Percentiles rank a stretch among this genome's conserved stretches.
Conservation (phyloP, 108 stramenopile species). For the Skeletonema marinoi region DNA sequence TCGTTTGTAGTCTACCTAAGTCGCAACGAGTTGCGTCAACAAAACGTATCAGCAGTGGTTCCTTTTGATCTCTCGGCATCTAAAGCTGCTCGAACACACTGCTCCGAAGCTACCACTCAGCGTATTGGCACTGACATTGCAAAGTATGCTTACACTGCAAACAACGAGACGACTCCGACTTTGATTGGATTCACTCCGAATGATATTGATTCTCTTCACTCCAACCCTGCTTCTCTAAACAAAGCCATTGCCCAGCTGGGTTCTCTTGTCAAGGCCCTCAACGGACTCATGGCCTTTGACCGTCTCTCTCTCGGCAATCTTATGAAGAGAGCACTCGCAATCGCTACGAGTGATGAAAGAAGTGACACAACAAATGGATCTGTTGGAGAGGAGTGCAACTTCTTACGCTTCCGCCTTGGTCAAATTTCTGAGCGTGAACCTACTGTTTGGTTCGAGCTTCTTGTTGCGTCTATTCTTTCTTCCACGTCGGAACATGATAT, state of each 20-base stretch:
- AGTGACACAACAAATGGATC: slow-evolving; percentile 76
- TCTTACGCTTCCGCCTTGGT: slow-evolving; percentile 84
- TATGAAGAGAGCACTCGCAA: slow-evolving; percentile 85
- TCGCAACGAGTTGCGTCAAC: slow-evolving; percentile 62
- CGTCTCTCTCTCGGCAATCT: slow-evolving; percentile 89
- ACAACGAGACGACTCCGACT: slow-evolving; percentile 77
- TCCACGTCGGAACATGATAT: slow-evolving; percentile 85
- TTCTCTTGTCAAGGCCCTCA: slow-evolving; percentile 78
- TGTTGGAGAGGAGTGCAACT: slow-evolving; percentile 75
- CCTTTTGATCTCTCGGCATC: slow-evolving; percentile 83
- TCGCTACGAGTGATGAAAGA: slow-evolving; percentile 89
- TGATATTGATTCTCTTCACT: slow-evolving; percentile 79
- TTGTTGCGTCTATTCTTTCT: slow-evolving; percentile 89
- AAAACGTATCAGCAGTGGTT: slow-evolving; percentile 67
- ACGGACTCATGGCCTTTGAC: slow-evolving; percentile 90
- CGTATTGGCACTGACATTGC: slow-evolving; percentile 78
- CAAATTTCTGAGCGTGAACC: slow-evolving; percentile 89
- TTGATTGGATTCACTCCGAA: slow-evolving; percentile 83
- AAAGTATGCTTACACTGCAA: slow-evolving; percentile 78
- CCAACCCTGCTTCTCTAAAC: slow-evolving; percentile 63
- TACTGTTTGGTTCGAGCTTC: slow-evolving; percentile 86
- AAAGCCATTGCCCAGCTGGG: slow-evolving; percentile 71
- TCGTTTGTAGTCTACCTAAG: slow-evolving; percentile 72
- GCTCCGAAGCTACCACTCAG: slow-evolving; percentile 87
- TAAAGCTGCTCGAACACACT: slow-evolving; percentile 80